Evolutionary conservation across 768 basidiomycete genomes (phyloP).

Genomic region (Nidula microcarpa): DNA sequence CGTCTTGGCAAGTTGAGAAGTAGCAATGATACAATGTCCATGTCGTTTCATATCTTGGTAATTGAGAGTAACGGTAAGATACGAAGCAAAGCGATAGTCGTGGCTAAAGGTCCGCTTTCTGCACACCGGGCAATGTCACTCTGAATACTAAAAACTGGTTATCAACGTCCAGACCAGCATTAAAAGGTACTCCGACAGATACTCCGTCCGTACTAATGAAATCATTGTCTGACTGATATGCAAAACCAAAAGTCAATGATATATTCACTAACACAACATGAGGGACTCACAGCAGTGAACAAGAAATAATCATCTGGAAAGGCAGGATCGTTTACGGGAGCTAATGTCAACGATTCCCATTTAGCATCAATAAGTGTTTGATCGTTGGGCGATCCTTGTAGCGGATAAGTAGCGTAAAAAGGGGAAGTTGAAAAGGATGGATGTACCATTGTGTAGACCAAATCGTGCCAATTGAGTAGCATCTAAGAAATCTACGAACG

Average conservation of each 20-base stretch:
- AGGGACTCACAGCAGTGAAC: slow-evolving; percentile 51
- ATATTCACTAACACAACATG: no score
- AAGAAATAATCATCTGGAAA: slow-evolving; percentile 68
- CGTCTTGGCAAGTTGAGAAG: no score
- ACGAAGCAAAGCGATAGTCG: no score
- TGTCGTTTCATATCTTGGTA: no score
- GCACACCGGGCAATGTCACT: slow-evolving; percentile 47
- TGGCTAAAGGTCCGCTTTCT: no score
- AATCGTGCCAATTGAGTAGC: slow-evolving; percentile 52
- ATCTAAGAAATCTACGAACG: slow-evolving; percentile 57
- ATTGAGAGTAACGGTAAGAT: no score
- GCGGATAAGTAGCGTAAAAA: neutral
- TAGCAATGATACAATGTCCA: no score
- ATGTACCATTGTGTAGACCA: slow-evolving; percentile 58
- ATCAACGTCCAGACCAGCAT: slow-evolving; percentile 54
- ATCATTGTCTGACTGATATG: slow-evolving; percentile 54
- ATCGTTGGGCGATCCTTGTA: slow-evolving; percentile 43
- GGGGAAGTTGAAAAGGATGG: neutral
- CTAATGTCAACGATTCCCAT: slow-evolving; percentile 66
- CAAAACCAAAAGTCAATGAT: no score
- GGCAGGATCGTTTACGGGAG: slow-evolving; percentile 42
- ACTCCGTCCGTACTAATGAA: slow-evolving; percentile 55
- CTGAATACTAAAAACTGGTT: slow-evolving; percentile 63
- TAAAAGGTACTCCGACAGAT: slow-evolving; percentile 44
- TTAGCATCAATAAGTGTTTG: slow-evolving; percentile 57